These are phyloP conservation scores for Sporisorium sorghi DNA, from an alignment of 1,284 basidiomycete species.

Conservation along the genomic window DNA sequence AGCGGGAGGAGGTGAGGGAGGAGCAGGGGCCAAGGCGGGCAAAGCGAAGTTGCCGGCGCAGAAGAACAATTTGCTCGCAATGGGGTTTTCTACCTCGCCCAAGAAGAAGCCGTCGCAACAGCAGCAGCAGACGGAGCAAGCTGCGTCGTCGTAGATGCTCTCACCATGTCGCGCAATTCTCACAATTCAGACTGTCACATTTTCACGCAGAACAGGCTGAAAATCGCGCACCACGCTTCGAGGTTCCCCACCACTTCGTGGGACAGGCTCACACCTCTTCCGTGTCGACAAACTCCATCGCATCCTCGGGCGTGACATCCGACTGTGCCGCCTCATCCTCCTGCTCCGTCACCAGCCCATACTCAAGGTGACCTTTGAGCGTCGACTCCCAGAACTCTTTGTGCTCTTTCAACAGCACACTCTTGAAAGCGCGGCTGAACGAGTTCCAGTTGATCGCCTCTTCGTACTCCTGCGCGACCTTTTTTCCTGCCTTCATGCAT, in stretches of 20 bases:
- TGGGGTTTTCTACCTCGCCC: slow-evolving; percentile 43
- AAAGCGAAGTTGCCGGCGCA: slow-evolving; percentile 31
- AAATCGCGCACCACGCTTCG: neutral
- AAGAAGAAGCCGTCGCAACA: slow-evolving; percentile 18
- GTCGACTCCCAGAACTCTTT: slow-evolving; percentile 34
- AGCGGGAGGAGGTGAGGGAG: slow-evolving; percentile 5
- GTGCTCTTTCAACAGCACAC: slow-evolving; percentile 24
- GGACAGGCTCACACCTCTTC: slow-evolving; percentile 25
- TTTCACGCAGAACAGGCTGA: neutral
- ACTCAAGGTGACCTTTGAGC: slow-evolving; percentile 29
- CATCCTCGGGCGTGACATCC: slow-evolving; percentile 36
- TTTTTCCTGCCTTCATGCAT: slow-evolving; percentile 34
- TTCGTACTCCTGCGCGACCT: slow-evolving; percentile 44
- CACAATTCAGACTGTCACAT: neutral
- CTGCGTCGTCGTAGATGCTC: neutral
- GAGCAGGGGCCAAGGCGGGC: neutral
- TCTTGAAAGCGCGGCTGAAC: slow-evolving; percentile 36
- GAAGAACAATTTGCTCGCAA: slow-evolving; percentile 40
- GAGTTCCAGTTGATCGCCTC: slow-evolving; percentile 51
- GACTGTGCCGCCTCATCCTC: slow-evolving; percentile 49
- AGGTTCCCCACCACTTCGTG: no score
- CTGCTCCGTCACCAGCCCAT: slow-evolving; percentile 38
- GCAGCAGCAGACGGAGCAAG: neutral
- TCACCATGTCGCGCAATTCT: neutral
- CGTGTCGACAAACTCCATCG: slow-evolving; percentile 41